A percentile compares a stretch with the other conserved stretches of the same genome.
phyloP scores from a whole-genome alignment of 495 filamentous ascomycete species.

The Penicillium goetzii region DNA sequence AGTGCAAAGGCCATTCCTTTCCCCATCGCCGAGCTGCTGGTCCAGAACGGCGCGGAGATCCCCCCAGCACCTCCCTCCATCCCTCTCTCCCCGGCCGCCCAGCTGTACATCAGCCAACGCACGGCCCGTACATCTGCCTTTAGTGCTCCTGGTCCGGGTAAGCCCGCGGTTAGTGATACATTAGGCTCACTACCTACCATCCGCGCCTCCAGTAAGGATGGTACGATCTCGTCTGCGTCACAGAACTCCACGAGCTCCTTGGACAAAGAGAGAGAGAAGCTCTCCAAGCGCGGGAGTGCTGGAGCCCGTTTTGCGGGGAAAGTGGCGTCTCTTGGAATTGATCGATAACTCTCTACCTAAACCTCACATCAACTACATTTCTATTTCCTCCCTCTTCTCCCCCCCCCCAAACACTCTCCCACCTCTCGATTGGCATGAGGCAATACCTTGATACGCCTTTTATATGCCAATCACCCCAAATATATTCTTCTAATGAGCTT shows the following conservation, averaged over 20 bases:
- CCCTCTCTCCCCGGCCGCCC: slow-evolving; percentile 74
- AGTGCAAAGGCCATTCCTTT: slow-evolving; percentile 60
- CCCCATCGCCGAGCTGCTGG: slow-evolving; percentile 85
- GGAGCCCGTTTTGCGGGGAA: slow-evolving; percentile 54
- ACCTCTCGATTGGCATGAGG: not conserved
- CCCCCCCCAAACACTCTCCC: not conserved
- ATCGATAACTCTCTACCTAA: slow-evolving; percentile 34
- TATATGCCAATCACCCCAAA: slow-evolving; percentile 20
- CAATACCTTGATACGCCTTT: not conserved
- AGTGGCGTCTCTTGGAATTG: slow-evolving; percentile 50
- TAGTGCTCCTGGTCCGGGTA: slow-evolving; percentile 28
- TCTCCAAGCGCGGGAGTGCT: slow-evolving; percentile 56
- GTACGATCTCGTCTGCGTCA: slow-evolving; percentile 24
- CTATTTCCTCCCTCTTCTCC: not conserved
- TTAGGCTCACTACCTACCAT: slow-evolving; percentile 53
- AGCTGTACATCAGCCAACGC: slow-evolving; percentile 84
- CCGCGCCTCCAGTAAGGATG: slow-evolving; percentile 36
- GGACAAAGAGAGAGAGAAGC: slow-evolving; percentile 52
- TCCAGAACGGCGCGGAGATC: slow-evolving; percentile 93
- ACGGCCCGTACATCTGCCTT: slow-evolving; percentile 50
- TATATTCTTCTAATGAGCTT: slow-evolving; percentile 33
- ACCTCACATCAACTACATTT: not conserved
- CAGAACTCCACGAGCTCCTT: slow-evolving; percentile 35
- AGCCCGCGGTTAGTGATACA: slow-evolving; percentile 39
- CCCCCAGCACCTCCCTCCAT: slow-evolving; percentile 73